Conservation (phyloP, 106 monocot genomes). For the Iris macrosiphon region DNA sequence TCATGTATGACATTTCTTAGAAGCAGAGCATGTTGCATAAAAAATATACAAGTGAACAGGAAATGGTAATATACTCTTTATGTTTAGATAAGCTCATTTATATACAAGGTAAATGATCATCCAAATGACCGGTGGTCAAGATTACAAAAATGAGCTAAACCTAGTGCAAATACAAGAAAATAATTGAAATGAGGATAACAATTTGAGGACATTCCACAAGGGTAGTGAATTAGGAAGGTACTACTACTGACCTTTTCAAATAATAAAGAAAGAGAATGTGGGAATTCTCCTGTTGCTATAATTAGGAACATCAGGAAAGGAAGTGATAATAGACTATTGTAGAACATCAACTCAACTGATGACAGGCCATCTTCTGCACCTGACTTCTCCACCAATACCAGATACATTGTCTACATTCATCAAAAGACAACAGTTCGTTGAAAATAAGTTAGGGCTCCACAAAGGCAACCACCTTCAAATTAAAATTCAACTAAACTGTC, state of each 20-base stretch:
- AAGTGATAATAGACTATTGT: constrained; percentile 76
- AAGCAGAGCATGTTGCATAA: too few species aligned
- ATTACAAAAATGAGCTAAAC: too few species aligned
- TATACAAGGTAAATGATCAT: too few species aligned
- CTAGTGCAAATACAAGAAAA: too few species aligned
- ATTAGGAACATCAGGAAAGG: constrained; percentile 73
- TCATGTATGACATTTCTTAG: too few species aligned
- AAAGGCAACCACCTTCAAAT: neutral
- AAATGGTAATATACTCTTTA: too few species aligned
- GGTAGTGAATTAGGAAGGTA: neutral
- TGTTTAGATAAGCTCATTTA: too few species aligned
- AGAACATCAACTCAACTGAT: constrained; percentile 85
- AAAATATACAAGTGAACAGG: too few species aligned
- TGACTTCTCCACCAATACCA: constrained; percentile 91
- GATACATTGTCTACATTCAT: constrained; percentile 78
- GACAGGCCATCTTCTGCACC: constrained; percentile 88
- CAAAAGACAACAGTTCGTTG: constrained; percentile 9
- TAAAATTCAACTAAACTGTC: neutral
- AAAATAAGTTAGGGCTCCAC: neutral
- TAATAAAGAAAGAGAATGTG: constrained; percentile 59
- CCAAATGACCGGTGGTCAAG: too few species aligned
- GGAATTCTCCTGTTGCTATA: constrained; percentile 78
- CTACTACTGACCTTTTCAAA: constrained; percentile 49
- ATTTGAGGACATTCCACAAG: too few species aligned
- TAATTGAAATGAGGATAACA: too few species aligned